Base-by-base conservation (phyloP, 495 filamentous ascomycete genomes). In the Neurospora sublineolata region DNA sequence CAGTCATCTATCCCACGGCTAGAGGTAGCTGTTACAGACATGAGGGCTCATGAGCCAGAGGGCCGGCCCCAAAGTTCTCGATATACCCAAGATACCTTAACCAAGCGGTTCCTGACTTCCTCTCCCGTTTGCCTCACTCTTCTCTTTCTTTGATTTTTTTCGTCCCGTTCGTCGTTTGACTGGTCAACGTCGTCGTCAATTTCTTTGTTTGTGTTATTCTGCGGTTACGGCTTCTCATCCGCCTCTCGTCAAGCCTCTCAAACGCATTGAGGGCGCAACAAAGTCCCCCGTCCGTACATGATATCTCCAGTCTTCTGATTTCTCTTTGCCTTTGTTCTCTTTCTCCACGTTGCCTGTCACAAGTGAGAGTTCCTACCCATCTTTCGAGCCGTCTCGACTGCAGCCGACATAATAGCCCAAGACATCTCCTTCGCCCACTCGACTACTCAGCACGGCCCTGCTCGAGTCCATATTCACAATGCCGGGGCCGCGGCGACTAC, bases 151-250 rank as follows among this genome's bases (percentile, higher is more conserved):
- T 18, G 70, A 69, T 68, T 44, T 46, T 46, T 68, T 69, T 37
- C 75, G 75, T 27, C 39, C 38, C 36, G 27, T 68, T 71, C 64
- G 69, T 70, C 41, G 67, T 69, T 68, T 40, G 67, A 70, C 41
- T 30, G 38, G 39, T 69, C 36, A 41, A 68, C 64, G 38, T 41
- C 67, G 37, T 39, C 37, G 52, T 69, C 68, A 69, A 69, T 68
- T 41, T 38, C 70, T 74, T 71, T 70, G 37, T 68, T 73, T 39
- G 60, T 23, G 37, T 52, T 27, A n/a, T 68, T 38, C 69, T 64
- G 42, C 18, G 16, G 41, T n/a, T 20, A 33, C 52, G 27, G 52
- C 52, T 64, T 64, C 52, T 64, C 52, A 36, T 64, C 52, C 1
- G 27, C 52, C 52, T 64, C 52, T 60, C 46, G 12, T 60, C 46